These are phyloP conservation scores for Exophiala alcalophila DNA, from an alignment of 2,329 filamentous ascomycete genomes.

Conservation along the genomic window DNA sequence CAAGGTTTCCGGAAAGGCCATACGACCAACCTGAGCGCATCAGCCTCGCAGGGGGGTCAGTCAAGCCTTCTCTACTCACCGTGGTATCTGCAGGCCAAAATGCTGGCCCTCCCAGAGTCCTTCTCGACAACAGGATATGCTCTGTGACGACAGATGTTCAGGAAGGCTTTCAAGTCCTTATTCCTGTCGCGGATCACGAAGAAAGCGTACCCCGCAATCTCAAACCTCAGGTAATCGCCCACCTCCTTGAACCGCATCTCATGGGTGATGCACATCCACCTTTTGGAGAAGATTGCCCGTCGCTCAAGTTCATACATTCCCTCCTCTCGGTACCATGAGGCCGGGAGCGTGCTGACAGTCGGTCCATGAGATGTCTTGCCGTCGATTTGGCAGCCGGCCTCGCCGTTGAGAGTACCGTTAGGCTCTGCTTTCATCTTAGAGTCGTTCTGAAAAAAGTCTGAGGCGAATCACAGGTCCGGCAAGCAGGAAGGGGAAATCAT, in stretches of 20 bases:
- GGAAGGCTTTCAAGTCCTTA: conserved; percentile 57
- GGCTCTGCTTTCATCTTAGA: too few relatives aligned
- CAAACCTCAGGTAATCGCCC: conserved; percentile 40
- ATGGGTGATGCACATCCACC: conserved; percentile 44
- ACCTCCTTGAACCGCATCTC: conserved; percentile 47
- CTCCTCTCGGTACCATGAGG: conserved; percentile 51
- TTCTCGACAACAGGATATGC: conserved; percentile 53
- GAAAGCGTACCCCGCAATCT: conserved; percentile 52
- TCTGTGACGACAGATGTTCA: conserved; percentile 62
- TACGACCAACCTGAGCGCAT: conserved; percentile 52
- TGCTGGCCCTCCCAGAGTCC: conserved; percentile 30
- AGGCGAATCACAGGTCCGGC: too few relatives aligned
- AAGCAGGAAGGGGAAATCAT: too few relatives aligned
- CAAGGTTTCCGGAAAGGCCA: conserved; percentile 55
- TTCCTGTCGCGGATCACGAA: conserved; percentile 52
- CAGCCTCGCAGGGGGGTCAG: neutral
- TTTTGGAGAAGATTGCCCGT: conserved; percentile 51
- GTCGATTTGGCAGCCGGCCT: neutral
- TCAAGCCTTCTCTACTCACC: conserved; percentile 34
- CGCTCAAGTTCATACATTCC: conserved; percentile 52
- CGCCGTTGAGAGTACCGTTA: neutral
- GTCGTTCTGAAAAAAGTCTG: too few relatives aligned
- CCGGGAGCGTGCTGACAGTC: conserved; percentile 37
- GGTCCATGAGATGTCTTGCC: too few relatives aligned
- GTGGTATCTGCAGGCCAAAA: conserved; percentile 61